Evolutionary conservation across 2,329 filamentous ascomycete species (phyloP), one percentile per base, ranked within the genome.

Genomic region (Alternaria tenuissima): DNA sequence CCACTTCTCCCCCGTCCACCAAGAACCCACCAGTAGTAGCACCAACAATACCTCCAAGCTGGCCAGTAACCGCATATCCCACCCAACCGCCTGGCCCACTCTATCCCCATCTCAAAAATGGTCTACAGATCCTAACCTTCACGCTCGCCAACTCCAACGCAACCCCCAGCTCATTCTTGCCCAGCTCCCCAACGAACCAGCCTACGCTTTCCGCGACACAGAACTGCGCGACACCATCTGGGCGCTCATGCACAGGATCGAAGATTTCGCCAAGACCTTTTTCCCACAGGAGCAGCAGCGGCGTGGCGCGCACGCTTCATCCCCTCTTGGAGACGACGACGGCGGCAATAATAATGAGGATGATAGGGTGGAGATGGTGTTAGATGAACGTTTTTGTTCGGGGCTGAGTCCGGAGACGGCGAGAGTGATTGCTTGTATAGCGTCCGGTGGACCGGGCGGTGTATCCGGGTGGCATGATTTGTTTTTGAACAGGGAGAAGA

Each of bases 161-260:
- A n/a, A n/a, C n/a, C n/a, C 20, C 1, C 7, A 3, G 0, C 22
- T 9, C 0, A 55, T 62, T 24, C 32, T 14, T n/a, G 7, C 24
- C 3, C 24, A 54, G 18, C 11, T 51, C 7, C 14, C 12, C 1
- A 22, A 22, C 3, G 69, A 75, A 38, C 74, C 74, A 0, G 54
- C 62, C 3, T 76, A 77, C 55, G 59, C 67, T 2, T 43, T 67
- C 26, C 61, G 61, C 36, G 72, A 76, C 30, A 46, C 59, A 5
- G 75, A 77, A 28, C 64, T 76, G 14, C 65, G 73, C 5, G 73
- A 76, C 52, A 55, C 44, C 1, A 1, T 73, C 0, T 69, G 63
- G 59, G 28, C 59, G 18, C 30, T 75, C 7, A 66, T 61, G 54
- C 44, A 59, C 26, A 8, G 52, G n/a, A 70, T 74, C n/a, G 55